Base-by-base conservation (phyloP, 2,329 filamentous ascomycete genomes). In the Furcasterigmium sp. region DNA sequence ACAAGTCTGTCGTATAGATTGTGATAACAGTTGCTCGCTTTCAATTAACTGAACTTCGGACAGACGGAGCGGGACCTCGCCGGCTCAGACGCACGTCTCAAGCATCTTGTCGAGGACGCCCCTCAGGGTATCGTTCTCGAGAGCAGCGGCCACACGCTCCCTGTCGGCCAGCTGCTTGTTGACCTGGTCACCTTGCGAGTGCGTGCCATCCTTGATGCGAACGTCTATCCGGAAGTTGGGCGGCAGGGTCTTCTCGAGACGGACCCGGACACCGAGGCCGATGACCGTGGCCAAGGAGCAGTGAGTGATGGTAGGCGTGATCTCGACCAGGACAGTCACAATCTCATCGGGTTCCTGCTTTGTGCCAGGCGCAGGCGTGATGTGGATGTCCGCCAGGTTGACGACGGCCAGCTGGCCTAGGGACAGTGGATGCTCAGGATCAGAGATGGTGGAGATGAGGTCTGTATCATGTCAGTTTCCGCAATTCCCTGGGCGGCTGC, bases 111-210 rank as follows among this genome's bases (percentile, higher is more conserved):
- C 82, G 50, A 98, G 74, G 25, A 96, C 87, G 32, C 83, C 83
- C 73, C 88, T 89, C 47, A 98, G 70, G 1, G 87, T 94, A 44
- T 87, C 87, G 61, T 98, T 98, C 66, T 97, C 93, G 54, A 96
- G 70, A 7, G 93, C 93, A 9, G 93, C 93, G 2, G 91, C 91
- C 36, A 98, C 93, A 48, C 93, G 76, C 69, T 98, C 93, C 72
- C 97, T 98, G 68, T 98, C 93, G 26, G 83, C 87, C 35, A 98
- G 71, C 67, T 98, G 93, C 73, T 96, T 96, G 69, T 95, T 96
- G 41, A 96, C 90, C 62, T 95, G 90, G 50, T 95, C 90, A 37
- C 89, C 91, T 48, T 94, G 94, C 51, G 82, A 88, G 63, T 97
- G 93, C n/a, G 90, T 93, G 49, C 91, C 91, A 65, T 95, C 86